Evolutionary conservation across 768 basidiomycete genomes (phyloP), one percentile per base, ranked within the genome.

Genomic region (Ramaria rubella): DNA sequence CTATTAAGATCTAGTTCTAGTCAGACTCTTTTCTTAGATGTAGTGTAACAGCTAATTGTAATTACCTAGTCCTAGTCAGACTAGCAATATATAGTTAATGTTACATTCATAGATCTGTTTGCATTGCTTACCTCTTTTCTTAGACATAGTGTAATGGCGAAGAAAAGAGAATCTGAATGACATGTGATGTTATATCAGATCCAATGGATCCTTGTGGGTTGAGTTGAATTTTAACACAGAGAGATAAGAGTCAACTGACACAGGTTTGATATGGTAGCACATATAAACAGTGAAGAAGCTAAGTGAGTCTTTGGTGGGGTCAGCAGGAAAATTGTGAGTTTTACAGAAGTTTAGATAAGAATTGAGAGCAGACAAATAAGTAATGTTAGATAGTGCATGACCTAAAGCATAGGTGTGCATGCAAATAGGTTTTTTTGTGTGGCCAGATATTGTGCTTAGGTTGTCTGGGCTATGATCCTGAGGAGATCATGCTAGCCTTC

Each of bases 211-310:
- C n/a, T n/a, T n/a, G n/a, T n/a, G n/a, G n/a, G n/a, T 68, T 59
- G 3, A 68, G 64, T 31, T 62, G 45, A 23, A 45, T 57, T 17
- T 62, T 55, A 7, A 70, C 0, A 67, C 67, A 0, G 66, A 61
- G 0, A 70, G 62, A 56, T 70, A 68, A 3, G 50, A 42, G 1
- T 51, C 53, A 1, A 68, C 68, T 0, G 69, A 65, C 0, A 23
- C 29, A 0, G 66, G 67, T 5, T 59, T 45, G 48, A 70, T 66
- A 36, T 68, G 42, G 1, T 52, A 56, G 0, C 17, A 55, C 56
- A 58, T 60, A 31, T 56, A 65, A 0, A n/a, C n/a, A n/a, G n/a
- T n/a, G n/a, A n/a, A n/a, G n/a, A n/a, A n/a, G n/a, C n/a, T n/a
- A n/a, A n/a, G 56, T 40, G 0, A 60, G 6, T 17, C 31, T 64